Percentiles rank a stretch among this genome's conserved stretches.
Evolutionary conservation across 1,284 basidiomycete genomes (phyloP).

Genomic region (Ustilago hordei): DNA sequence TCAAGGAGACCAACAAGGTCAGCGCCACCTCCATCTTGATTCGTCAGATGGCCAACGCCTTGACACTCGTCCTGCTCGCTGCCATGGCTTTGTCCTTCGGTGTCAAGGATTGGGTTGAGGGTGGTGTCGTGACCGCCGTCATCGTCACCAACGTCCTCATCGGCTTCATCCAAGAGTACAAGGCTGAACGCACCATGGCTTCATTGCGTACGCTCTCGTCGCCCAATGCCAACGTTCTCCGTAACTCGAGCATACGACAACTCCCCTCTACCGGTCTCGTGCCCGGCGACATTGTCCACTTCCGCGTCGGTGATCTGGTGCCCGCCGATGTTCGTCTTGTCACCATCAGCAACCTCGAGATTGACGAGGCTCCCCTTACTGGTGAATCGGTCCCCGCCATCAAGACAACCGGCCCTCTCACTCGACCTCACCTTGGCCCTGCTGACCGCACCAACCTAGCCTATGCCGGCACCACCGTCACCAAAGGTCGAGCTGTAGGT

Average conservation of each 20-base stretch:
- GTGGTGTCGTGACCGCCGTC: conserved; percentile 77
- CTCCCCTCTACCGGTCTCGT: conserved; percentile 43
- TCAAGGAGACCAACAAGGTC: conserved; percentile 56
- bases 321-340: conserved; percentile 63
- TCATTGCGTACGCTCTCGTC: conserved; percentile 62
- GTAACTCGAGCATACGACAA: conserved; percentile 39
- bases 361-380: conserved; percentile 64
- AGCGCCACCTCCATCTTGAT: conserved; percentile 60
- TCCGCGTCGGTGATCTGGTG: conserved; percentile 59
- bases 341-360: conserved; percentile 60
- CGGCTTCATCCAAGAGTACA: conserved; percentile 64
- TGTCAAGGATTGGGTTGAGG: conserved; percentile 75
- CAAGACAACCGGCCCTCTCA: conserved; percentile 51
- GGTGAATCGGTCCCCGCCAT: conserved; percentile 62
- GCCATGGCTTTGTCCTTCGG: conserved; percentile 77
- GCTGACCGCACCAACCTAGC: conserved; percentile 62
- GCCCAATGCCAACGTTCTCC: conserved; percentile 57
- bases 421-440: conserved; percentile 47
- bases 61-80: conserved; percentile 71
- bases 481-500: conserved; percentile 61
- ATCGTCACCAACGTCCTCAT: conserved; percentile 63
- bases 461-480: conserved; percentile 62
- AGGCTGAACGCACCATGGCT: conserved; percentile 64
- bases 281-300: conserved; percentile 74
- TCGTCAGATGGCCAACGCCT: conserved; percentile 63